phyloP scores from a whole-genome alignment of 2,329 filamentous ascomycete species.

The Paramyrothecium roridum region DNA sequence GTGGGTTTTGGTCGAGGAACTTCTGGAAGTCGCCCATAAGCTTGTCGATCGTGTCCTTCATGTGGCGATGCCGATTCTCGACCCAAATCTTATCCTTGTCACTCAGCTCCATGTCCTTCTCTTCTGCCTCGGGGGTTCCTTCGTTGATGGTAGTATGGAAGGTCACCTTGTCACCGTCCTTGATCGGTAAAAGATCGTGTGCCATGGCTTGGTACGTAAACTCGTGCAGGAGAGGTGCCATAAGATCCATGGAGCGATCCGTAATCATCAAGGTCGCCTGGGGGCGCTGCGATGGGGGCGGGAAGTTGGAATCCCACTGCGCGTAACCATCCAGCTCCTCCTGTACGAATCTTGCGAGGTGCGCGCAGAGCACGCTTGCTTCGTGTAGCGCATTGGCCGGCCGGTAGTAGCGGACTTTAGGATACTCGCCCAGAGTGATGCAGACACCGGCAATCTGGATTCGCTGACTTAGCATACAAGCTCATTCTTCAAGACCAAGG shows the following conservation, averaged over 20 bases:
- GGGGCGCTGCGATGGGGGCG: constrained; percentile 73
- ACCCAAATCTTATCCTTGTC: constrained; percentile 96
- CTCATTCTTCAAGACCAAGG: too few species aligned
- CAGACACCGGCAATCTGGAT: constrained; percentile 60
- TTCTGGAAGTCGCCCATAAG: constrained; percentile 89
- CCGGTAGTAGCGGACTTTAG: constrained; percentile 86
- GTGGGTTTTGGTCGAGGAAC: constrained; percentile 86
- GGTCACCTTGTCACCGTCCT: constrained; percentile 83
- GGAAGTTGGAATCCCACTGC: constrained; percentile 79
- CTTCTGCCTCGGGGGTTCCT: constrained; percentile 65
- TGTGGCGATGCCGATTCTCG: constrained; percentile 89
- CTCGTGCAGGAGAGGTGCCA: constrained; percentile 85
- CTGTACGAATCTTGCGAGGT: constrained; percentile 88
- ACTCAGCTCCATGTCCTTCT: constrained; percentile 86
- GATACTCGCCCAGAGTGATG: constrained; percentile 89
- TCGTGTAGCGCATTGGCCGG: constrained; percentile 76
- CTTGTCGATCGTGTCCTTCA: constrained; percentile 96
- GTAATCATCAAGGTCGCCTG: constrained; percentile 82
- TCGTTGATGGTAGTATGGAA: constrained; percentile 80
- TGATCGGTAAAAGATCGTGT: constrained; percentile 84
- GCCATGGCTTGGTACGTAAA: constrained; percentile 99
- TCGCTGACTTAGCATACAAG: constrained; percentile 1
- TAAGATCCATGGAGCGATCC: constrained; percentile 89
- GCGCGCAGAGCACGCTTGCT: constrained; percentile 80
- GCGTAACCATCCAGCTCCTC: constrained; percentile 88